Percentiles rank a stretch among this genome's conserved stretches.
Evolutionary conservation across 805 yeast species (phyloP).

Genomic region (Cephaloascus fragrans): DNA sequence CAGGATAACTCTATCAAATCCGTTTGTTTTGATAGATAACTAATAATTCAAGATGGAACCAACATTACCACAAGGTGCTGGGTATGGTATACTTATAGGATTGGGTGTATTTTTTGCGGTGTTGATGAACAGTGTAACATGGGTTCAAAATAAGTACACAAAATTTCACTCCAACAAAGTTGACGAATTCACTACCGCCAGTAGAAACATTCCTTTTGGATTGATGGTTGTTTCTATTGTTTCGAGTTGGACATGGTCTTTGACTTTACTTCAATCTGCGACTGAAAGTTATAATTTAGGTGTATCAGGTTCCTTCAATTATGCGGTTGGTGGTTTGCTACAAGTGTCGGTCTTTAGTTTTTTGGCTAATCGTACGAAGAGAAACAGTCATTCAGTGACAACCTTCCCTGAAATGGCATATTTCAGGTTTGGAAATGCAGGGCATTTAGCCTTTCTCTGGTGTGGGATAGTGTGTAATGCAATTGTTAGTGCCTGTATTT

Average conservation of each 20-base stretch:
- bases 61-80: constrained; percentile 9
- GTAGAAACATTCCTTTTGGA: constrained; percentile 10
- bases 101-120: constrained; percentile 10
- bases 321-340: constrained; percentile 14
- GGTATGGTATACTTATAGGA: constrained; percentile 9
- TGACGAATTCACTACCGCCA: constrained; percentile 11
- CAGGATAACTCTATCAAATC: too few species aligned
- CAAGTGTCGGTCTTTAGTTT: constrained; percentile 16
- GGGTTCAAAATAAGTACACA: constrained; percentile 7
- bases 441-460: constrained; percentile 14
- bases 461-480: constrained; percentile 15
- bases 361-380: constrained; percentile 15
- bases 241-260: constrained; percentile 18
- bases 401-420: constrained; percentile 18
- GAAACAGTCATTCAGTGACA: constrained; percentile 14
- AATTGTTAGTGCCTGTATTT: constrained; percentile 11
- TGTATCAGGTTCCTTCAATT: constrained; percentile 13
- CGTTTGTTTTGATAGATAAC: too few species aligned
- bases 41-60: constrained; percentile 6
- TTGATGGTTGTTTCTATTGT: constrained; percentile 10
- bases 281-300: constrained; percentile 13
- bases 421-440: constrained; percentile 17
- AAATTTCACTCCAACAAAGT: constrained; percentile 6
- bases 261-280: constrained; percentile 14
- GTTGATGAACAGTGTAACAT: constrained; percentile 8